phyloP scores from a whole-genome alignment of 352 stramenopile species.

The Aphanomyces cochlioides region DNA sequence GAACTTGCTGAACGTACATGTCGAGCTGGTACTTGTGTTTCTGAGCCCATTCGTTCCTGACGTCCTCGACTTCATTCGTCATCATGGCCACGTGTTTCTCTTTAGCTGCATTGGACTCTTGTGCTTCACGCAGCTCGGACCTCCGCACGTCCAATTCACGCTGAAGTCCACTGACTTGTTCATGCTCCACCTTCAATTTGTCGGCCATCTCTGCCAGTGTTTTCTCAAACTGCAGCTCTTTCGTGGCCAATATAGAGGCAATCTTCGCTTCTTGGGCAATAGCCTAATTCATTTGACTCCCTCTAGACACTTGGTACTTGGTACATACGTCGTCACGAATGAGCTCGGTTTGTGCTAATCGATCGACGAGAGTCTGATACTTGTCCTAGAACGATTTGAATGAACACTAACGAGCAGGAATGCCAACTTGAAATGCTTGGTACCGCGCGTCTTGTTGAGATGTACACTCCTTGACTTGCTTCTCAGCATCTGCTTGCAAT shows the following conservation, averaged over 20 bases:
- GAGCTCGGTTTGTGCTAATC: conserved; percentile 42
- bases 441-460: conserved; percentile 1
- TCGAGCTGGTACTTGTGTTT: conserved; percentile 27
- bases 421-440: background rate
- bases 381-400: conserved; percentile 15
- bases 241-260: background rate
- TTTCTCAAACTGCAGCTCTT: conserved; percentile 16
- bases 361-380: background rate
- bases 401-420: background rate
- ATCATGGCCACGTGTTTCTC: conserved; percentile 55
- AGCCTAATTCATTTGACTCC: background rate
- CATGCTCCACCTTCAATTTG: conserved; percentile 34
- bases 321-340: conserved; percentile 30
- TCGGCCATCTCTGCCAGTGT: conserved; percentile 33
- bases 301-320: background rate
- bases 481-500: conserved; percentile 12
- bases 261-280: background rate
- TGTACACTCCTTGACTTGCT: background rate
- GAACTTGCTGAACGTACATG: conserved; percentile 25
- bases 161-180: conserved; percentile 38
- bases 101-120: conserved; percentile 65
- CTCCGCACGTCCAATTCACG: conserved; percentile 60
- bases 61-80: conserved; percentile 36
- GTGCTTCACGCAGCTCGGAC: conserved; percentile 48
- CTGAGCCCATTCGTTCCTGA: background rate